phyloP scores from a whole-genome alignment of 2,329 filamentous ascomycete genomes.

The Daldinia eschscholtzii region DNA sequence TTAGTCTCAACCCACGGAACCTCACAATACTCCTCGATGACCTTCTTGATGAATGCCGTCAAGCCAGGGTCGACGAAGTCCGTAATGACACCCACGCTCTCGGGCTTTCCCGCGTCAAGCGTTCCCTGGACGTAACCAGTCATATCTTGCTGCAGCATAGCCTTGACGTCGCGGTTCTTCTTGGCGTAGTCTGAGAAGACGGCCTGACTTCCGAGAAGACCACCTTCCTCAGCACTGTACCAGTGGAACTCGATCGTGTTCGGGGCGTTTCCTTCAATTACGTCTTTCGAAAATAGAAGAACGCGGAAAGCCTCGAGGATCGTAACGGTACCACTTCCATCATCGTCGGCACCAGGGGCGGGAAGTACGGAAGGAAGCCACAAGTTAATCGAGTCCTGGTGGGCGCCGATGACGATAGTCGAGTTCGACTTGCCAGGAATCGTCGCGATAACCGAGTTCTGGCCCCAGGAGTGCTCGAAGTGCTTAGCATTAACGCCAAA shows the following conservation, averaged over 20 bases:
- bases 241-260: slow-evolving; percentile 97
- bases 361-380: slow-evolving; percentile 86
- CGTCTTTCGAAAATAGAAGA: slow-evolving; percentile 77
- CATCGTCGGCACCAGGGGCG: slow-evolving; percentile 94
- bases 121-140: slow-evolving; percentile 89
- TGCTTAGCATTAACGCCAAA: slow-evolving; percentile 76
- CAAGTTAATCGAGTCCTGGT: slow-evolving; percentile 96
- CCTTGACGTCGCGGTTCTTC: slow-evolving; percentile 81
- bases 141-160: slow-evolving; percentile 99
- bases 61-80: slow-evolving; percentile 88
- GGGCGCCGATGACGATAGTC: slow-evolving; percentile 89
- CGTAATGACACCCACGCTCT: slow-evolving; percentile 91
- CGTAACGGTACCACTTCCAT: slow-evolving; percentile 92
- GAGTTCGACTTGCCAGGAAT: slow-evolving; percentile 88
- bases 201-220: slow-evolving; percentile 78
- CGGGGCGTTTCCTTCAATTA: slow-evolving; percentile 76
- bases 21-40: slow-evolving; percentile 87
- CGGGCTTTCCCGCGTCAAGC: slow-evolving; percentile 82
- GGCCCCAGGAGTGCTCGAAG: slow-evolving; percentile 88
- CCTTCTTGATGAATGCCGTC: slow-evolving; percentile 90
- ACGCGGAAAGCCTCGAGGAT: slow-evolving; percentile 92
- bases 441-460: slow-evolving; percentile 90
- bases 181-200: slow-evolving; percentile 87
- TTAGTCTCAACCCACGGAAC: slow-evolving; percentile 90
- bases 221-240: slow-evolving; percentile 84